phyloP scores from a whole-genome alignment of 345 rosid genomes.

The Geranium brycei region DNA sequence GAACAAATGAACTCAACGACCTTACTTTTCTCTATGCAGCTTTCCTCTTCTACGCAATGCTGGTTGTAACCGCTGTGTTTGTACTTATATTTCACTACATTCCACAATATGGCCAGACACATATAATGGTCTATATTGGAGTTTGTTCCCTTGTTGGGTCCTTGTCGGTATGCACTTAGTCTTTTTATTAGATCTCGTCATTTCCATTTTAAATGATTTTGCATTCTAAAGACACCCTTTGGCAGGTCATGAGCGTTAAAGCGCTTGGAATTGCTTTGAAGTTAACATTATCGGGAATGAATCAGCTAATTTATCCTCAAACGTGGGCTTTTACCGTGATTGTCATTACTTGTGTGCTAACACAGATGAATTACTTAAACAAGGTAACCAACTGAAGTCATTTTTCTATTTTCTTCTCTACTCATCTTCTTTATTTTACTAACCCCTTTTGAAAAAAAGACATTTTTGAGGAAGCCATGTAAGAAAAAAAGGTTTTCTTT shows the following conservation, averaged over 20 bases:
- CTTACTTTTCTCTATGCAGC: slow-evolving; percentile 39
- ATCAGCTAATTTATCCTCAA: slow-evolving; percentile 59
- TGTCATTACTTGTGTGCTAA: slow-evolving; percentile 50
- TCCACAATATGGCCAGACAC: slow-evolving; percentile 90
- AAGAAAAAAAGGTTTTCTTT: too few species aligned
- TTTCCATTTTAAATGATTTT: not conserved
- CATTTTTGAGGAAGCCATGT: not conserved
- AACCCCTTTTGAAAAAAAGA: not conserved
- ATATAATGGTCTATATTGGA: slow-evolving; percentile 87
- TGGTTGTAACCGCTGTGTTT: slow-evolving; percentile 55
- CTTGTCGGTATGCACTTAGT: slow-evolving; percentile 53
- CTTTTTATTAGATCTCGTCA: not conserved
- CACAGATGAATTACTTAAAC: slow-evolving; percentile 69
- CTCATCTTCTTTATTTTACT: not conserved
- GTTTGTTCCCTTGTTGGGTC: slow-evolving; percentile 96
- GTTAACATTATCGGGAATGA: slow-evolving; percentile 56
- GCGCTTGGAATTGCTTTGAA: slow-evolving; percentile 71
- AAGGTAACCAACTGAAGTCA: slow-evolving; percentile 21
- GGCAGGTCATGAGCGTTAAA: slow-evolving; percentile 71
- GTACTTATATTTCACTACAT: slow-evolving; percentile 51
- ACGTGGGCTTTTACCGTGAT: slow-evolving; percentile 55
- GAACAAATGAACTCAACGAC: not conserved
- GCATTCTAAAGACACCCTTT: slow-evolving; percentile 1
- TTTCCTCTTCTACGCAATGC: slow-evolving; percentile 71
- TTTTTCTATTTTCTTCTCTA: not conserved